Conservation (phyloP, 2,329 filamentous ascomycete genomes). For the Aureobasidium pullulans region DNA sequence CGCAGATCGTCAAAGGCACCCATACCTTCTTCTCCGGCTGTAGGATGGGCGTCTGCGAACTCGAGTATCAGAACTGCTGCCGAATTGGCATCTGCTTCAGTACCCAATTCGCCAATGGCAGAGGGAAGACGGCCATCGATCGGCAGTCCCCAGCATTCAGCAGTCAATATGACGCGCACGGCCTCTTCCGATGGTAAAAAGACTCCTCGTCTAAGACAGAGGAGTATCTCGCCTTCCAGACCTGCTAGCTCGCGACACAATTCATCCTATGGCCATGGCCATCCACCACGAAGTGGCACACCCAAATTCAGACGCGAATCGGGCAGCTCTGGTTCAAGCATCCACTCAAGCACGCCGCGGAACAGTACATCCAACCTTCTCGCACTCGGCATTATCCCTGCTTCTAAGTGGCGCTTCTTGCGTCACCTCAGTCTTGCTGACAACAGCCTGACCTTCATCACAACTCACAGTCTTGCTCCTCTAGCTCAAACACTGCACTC, state of each 20-base stretch:
- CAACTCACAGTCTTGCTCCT: constrained; percentile 66
- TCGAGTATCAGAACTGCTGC: constrained; percentile 52
- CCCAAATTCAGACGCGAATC: constrained; percentile 82
- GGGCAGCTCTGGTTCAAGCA: constrained; percentile 82
- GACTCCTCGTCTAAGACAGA: constrained; percentile 41
- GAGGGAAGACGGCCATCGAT: constrained; percentile 41
- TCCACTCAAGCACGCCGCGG: constrained; percentile 44
- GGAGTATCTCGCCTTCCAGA: constrained; percentile 75
- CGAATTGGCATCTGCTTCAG: constrained; percentile 61
- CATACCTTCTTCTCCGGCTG: constrained; percentile 68
- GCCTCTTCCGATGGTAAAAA: constrained; percentile 46
- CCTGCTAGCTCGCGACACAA: constrained; percentile 68
- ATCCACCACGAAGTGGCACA: constrained; percentile 56
- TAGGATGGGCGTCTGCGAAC: constrained; percentile 58
- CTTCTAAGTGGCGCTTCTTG: constrained; percentile 91
- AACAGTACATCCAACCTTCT: constrained; percentile 75
- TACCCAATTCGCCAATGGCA: constrained; percentile 56
- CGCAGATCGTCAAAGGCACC: constrained; percentile 70
- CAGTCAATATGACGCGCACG: constrained; percentile 42
- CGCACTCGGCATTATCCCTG: constrained; percentile 62
- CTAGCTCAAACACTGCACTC: constrained; percentile 85
- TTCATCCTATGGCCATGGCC: constrained; percentile 55
- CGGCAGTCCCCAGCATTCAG: constrained; percentile 38
- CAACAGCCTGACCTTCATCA: constrained; percentile 78
- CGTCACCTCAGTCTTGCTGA: constrained; percentile 87